phyloP scores from a whole-genome alignment of 2,329 filamentous ascomycete species.

The Fusarium dimerum region DNA sequence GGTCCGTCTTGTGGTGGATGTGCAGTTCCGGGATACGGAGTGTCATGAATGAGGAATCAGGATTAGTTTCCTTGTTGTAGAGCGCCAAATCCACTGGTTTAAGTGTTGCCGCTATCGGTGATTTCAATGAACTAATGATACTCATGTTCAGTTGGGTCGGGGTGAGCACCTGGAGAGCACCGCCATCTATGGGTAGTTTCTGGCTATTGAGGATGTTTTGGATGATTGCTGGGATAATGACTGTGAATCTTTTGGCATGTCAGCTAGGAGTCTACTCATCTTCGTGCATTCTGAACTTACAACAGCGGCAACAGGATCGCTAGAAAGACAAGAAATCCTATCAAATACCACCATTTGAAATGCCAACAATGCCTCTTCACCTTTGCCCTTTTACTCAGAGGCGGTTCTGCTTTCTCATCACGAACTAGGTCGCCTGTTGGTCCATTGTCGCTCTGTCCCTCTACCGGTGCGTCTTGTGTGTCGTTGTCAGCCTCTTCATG shows the following conservation, averaged over 20 bases:
- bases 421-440: too few species aligned
- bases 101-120: conserved; percentile 39
- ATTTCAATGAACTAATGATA: conserved; percentile 39
- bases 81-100: conserved; percentile 41
- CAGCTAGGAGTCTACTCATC: background rate
- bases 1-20: conserved; percentile 38
- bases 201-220: conserved; percentile 46
- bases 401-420: too few species aligned
- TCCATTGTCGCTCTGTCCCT: too few species aligned
- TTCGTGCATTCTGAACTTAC: conserved; percentile 34
- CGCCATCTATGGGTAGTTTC: conserved; percentile 39
- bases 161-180: conserved; percentile 36
- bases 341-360: too few species aligned
- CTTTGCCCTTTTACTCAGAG: too few species aligned
- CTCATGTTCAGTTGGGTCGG: conserved; percentile 37
- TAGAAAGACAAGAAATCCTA: conserved; percentile 16
- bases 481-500: too few species aligned
- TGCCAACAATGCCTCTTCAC: too few species aligned
- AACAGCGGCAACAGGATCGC: conserved; percentile 47
- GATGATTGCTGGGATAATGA: conserved; percentile 48
- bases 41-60: conserved; percentile 22
- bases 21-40: conserved; percentile 33
- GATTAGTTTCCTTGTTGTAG: conserved; percentile 40
- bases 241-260: conserved; percentile 43
- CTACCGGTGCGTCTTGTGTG: too few species aligned